Evolutionary conservation across 1,284 basidiomycete genomes (phyloP), one percentile per base, ranked within the genome.

Genomic region (Pseudozyma sp.): DNA sequence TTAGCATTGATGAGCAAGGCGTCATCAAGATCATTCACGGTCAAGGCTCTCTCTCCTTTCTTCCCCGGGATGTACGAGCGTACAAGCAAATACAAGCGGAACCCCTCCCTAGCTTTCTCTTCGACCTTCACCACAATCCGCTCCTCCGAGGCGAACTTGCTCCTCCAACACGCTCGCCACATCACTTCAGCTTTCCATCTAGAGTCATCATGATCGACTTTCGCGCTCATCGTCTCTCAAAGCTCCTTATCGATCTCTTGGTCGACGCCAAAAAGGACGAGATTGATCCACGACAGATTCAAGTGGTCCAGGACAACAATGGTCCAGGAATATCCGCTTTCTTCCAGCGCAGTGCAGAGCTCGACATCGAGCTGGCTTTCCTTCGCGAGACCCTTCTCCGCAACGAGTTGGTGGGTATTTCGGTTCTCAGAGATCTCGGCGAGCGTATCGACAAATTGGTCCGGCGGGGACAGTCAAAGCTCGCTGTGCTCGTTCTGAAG

Each of bases 371-470:
- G 24, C 34, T 70, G 13, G 68, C 68, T 1, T 70, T 70, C 24
- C 57, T 52, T 10, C 52, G 68, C 29, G 68, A 70, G 54, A 35
- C 62, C 0, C 57, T 70, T 13, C 24, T 70, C 5, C 62, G 68
- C 8, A 70, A 70, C 40, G 68, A 65, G 52, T 57, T 70, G 1
- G 24, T 70, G 2, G 58, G 54, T 30, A 45, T 59, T 1, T 53
- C 61, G 3, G 61, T 62, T 9, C 58, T 70, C 5, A 34, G 4
- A 1, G 49, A 46, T 34, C 34, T 68, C 42, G 42, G 8, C 14
- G 24, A 40, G 11, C 30, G 37, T 13, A 31, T 70, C 6, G 51
- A 65, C 4, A 5, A 33, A 1, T 5, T 65, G 49, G 44, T 70
- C 29, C 4, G 11, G n/a, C 35, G 29, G 7, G 30, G 42, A 1